These are phyloP conservation scores for Clonostachys rhizophaga DNA, from an alignment of 2,329 filamentous ascomycete species.

Conservation along the genomic window DNA sequence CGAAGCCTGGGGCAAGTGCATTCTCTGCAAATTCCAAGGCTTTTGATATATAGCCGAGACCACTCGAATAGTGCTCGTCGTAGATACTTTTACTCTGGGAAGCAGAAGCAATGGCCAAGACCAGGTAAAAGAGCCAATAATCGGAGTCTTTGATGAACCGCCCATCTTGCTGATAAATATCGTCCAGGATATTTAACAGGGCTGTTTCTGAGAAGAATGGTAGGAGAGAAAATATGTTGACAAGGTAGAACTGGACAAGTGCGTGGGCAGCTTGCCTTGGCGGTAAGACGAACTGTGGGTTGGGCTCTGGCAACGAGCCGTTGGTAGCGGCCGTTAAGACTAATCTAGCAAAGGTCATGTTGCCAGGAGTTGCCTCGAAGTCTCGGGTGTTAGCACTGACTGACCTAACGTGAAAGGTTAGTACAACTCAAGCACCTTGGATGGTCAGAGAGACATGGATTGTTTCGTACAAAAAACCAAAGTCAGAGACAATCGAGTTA, in stretches of 20 bases:
- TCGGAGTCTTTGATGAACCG: constrained; percentile 64
- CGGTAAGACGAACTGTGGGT: constrained; percentile 59
- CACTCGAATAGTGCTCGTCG: constrained; percentile 55
- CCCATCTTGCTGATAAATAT: constrained; percentile 69
- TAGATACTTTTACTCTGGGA: constrained; percentile 68
- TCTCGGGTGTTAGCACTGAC: constrained; percentile 94
- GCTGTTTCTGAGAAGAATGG: constrained; percentile 79
- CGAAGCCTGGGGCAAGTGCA: constrained; percentile 80
- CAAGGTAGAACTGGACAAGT: constrained; percentile 79
- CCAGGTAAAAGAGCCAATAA: constrained; percentile 84
- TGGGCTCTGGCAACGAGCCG: constrained; percentile 61
- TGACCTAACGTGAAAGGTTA: constrained; percentile 47
- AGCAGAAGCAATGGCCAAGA: constrained; percentile 76
- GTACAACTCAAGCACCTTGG: background rate
- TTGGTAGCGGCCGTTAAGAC: constrained; percentile 80
- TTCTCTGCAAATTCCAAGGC: constrained; percentile 77
- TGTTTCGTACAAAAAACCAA: constrained; percentile 72
- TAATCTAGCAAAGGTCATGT: constrained; percentile 88
- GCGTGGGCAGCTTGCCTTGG: constrained; percentile 62
- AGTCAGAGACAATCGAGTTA: constrained; percentile 88
- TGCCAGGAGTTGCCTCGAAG: constrained; percentile 82
- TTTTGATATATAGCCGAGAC: constrained; percentile 49
- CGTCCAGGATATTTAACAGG: constrained; percentile 74
- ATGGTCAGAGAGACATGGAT: background rate
- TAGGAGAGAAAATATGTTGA: constrained; percentile 73